Percentiles rank a stretch among this genome's conserved stretches.
phyloP scores from a whole-genome alignment of 371 early-diverging fungal species.

The Coemansia sp. region DNA sequence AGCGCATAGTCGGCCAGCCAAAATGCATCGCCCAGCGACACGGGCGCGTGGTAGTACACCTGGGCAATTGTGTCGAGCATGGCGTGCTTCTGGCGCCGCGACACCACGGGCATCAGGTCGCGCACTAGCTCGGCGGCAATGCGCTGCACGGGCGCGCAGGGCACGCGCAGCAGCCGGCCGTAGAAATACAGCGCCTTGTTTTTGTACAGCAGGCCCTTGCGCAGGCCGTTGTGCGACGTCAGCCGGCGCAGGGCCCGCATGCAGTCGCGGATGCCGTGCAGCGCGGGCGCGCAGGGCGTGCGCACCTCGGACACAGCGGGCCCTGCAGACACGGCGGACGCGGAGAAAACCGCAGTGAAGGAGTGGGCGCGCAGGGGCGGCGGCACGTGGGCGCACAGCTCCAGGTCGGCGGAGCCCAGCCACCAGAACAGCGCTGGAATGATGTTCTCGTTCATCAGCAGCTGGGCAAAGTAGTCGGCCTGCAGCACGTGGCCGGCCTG shows the following conservation, averaged over 20 bases:
- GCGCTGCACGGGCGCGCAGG: constrained; percentile 9
- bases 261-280: constrained; percentile 20
- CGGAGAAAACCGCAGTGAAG: constrained; percentile 22
- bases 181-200: constrained; percentile 46
- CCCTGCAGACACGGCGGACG: not conserved
- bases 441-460: constrained; percentile 48
- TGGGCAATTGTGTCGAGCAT: constrained; percentile 20
- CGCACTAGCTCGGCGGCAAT: constrained; percentile 38
- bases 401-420: constrained; percentile 39
- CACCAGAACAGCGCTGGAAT: constrained; percentile 48
- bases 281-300: constrained; percentile 18
- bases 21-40: constrained; percentile 21
- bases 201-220: constrained; percentile 45
- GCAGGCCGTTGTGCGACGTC: constrained; percentile 45
- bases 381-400: constrained; percentile 21
- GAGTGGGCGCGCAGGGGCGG: constrained; percentile 18
- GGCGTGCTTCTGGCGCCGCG: constrained; percentile 24
- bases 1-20: constrained; percentile 40
- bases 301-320: not conserved
- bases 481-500: constrained; percentile 47
- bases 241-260: constrained; percentile 34
- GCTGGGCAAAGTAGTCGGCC: constrained; percentile 43
- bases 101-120: constrained; percentile 43
- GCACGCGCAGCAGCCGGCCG: constrained; percentile 13
- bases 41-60: constrained; percentile 31